phyloP scores from a whole-genome alignment of 2,329 filamentous ascomycete genomes.

The Tolypocladium endophyticum region DNA sequence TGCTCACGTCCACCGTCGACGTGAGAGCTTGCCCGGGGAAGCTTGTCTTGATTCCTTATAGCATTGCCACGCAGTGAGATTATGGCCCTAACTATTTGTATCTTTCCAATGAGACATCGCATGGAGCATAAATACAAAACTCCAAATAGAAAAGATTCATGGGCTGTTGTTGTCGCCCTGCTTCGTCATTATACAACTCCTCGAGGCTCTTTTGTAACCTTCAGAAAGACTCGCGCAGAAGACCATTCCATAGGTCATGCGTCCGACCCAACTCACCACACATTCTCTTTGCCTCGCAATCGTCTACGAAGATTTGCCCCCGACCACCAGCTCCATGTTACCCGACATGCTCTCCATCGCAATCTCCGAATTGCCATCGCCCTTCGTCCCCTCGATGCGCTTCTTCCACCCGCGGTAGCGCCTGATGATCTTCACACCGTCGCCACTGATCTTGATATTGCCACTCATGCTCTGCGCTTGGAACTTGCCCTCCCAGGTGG shows the following conservation, averaged over 20 bases:
- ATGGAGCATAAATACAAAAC: neutral
- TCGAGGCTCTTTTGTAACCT: neutral
- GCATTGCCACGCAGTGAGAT: neutral
- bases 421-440: conserved; percentile 27
- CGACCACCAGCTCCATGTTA: conserved; percentile 15
- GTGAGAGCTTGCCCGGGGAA: neutral
- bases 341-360: conserved; percentile 20
- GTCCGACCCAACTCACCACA: neutral
- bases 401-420: conserved; percentile 22
- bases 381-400: conserved; percentile 28
- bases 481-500: conserved; percentile 37
- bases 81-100: neutral
- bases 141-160: neutral
- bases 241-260: neutral
- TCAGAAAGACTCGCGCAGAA: neutral
- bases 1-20: neutral
- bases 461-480: conserved; percentile 29
- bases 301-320: neutral
- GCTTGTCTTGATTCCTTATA: neutral
- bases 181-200: neutral
- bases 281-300: neutral
- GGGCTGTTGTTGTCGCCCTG: neutral
- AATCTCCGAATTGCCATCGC: conserved; percentile 23
- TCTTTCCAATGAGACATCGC: neutral
- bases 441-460: conserved; percentile 26